Conservation (phyloP, 2,329 filamentous ascomycete genomes). For the Pyrenochaeta sp. region DNA sequence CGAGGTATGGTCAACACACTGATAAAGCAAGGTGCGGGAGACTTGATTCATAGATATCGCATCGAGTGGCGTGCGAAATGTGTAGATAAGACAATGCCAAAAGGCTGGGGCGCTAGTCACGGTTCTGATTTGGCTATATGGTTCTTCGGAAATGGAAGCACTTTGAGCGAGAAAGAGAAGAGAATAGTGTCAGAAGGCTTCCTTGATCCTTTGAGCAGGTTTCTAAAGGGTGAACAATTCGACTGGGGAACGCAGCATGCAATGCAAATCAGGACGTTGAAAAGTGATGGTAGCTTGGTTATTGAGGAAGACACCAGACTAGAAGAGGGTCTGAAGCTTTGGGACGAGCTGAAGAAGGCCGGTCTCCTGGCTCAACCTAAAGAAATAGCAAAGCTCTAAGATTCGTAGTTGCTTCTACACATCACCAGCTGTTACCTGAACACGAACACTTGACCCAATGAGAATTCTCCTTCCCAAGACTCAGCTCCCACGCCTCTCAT, state of each 20-base stretch:
- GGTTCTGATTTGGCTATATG: conserved; percentile 63
- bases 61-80: conserved; percentile 63
- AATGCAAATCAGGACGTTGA: conserved; percentile 56
- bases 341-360: conserved; percentile 51
- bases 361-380: conserved; percentile 19
- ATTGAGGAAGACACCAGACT: conserved; percentile 58
- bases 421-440: no score
- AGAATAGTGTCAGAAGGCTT: conserved; percentile 47
- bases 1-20: conserved; percentile 61
- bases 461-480: no score
- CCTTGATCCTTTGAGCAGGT: conserved; percentile 50
- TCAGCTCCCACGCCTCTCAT: no score
- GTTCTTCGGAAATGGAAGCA: conserved; percentile 63
- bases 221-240: conserved; percentile 52
- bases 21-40: conserved; percentile 52
- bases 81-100: conserved; percentile 53
- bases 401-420: not conserved
- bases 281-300: conserved; percentile 55
- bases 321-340: conserved; percentile 58
- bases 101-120: conserved; percentile 64
- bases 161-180: conserved; percentile 57
- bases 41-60: conserved; percentile 61
- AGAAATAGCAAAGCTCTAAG: conserved; percentile 16
- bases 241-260: conserved; percentile 50
- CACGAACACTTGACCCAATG: no score